Evolutionary conservation across 768 basidiomycete species (phyloP), one percentile per base, ranked within the genome.

Genomic region (Pholiota microspora): DNA sequence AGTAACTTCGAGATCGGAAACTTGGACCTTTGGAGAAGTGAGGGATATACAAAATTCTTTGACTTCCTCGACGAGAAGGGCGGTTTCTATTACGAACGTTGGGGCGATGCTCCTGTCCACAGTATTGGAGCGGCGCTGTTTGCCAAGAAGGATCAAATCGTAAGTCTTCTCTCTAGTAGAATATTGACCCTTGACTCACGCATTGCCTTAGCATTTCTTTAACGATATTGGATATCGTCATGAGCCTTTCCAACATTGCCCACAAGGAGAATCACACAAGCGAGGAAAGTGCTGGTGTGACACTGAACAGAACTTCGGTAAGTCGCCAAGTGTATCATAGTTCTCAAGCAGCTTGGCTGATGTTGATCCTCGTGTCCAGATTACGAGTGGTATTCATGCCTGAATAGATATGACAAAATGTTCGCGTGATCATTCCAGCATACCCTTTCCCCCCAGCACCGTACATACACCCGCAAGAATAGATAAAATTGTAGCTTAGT

Each of bases 231-330:
- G 86, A 3, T 98, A 97, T 67, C 80, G 86, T 29, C 94, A 98
- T 63, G 87, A 92, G 62, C 93, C 94, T 9, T 98, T 98, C 83
- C 91, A 94, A 69, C 93, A 94, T 69, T 94, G 95, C 68, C 88
- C 88, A 0, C 82, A 85, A 69, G 86, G 84, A n/a, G 80, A 76
- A n/a, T 67, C 80, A 6, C 92, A 94, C 71, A 74, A 75, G 47
- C 78, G 77, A 55, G 92, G 92, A 31, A 93, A 88, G 65, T 96
- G 94, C 63, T 93, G 89, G 82, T 97, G 94, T 65, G 85, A 91
- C 59, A 72, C 76, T 15, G 69, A 73, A 15, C 82, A 92, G 45
- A 90, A 85, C 68, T 91, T 91, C 58, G 88, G 88, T 88, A 62
- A 54, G 83, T 64, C 13, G 49, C 10, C 25, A 7, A 29, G 16